Evolutionary conservation across 495 filamentous ascomycete genomes (phyloP).

Genomic region (Hypomontagnella submonticulosa): DNA sequence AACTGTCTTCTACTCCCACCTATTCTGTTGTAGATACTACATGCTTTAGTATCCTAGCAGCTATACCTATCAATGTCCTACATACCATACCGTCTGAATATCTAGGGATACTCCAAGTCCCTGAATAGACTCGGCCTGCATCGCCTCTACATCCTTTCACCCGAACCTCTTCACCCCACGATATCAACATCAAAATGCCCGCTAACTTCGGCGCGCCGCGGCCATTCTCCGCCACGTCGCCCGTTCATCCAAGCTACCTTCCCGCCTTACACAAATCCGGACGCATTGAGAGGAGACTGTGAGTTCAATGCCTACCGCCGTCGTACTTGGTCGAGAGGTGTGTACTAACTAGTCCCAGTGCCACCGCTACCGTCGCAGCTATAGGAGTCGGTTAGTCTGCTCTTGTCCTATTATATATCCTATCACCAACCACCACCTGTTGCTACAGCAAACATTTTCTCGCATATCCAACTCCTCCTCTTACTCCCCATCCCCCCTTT

Average conservation of each 20-base stretch:
- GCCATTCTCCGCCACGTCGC: constrained; percentile 54
- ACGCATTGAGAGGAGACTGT: constrained; percentile 53
- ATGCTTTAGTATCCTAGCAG: not conserved
- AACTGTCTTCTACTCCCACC: no score
- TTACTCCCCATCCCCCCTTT: no score
- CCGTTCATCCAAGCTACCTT: constrained; percentile 57
- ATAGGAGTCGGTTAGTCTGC: constrained; percentile 49
- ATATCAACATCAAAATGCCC: constrained; percentile 42
- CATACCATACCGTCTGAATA: no score
- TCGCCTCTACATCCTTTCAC: no score
- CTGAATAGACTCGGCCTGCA: no score
- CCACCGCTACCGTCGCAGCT: constrained; percentile 53
- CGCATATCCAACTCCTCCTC: no score
- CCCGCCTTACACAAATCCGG: constrained; percentile 51
- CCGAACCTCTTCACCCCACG: no score
- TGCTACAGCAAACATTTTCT: no score
- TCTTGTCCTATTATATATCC: not conserved
- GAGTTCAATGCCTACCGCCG: constrained; percentile 12
- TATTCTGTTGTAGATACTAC: no score
- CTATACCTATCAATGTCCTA: no score
- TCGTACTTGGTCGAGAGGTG: not conserved
- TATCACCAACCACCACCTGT: not conserved
- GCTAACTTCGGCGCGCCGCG: constrained; percentile 38
- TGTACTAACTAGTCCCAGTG: constrained; percentile 41
- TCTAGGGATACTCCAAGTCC: no score